Conservation (phyloP, 2,329 filamentous ascomycete species). For the Pseudogymnoascus verrucosus region DNA sequence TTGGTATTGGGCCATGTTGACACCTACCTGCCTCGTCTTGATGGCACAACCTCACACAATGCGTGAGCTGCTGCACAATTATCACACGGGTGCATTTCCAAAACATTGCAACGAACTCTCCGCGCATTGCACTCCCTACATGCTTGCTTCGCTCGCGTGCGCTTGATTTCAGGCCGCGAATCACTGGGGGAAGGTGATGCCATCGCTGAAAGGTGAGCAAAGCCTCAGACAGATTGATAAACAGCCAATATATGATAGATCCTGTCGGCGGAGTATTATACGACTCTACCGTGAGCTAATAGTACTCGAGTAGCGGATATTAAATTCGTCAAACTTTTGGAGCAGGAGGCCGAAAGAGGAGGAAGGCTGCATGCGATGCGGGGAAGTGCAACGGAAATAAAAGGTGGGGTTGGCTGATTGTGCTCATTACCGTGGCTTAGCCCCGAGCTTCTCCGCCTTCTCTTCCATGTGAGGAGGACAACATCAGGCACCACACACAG, state of each 20-base stretch:
- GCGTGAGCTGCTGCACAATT: conserved; percentile 33
- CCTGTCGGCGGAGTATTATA: background rate
- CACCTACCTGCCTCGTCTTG: conserved; percentile 35
- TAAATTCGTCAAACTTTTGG: background rate
- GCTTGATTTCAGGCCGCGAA: background rate
- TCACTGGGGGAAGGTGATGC: background rate
- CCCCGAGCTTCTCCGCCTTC: background rate
- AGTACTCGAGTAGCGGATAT: background rate
- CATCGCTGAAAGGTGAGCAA: background rate
- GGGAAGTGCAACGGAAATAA: background rate
- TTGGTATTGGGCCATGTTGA: background rate
- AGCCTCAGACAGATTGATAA: background rate
- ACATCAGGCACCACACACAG: background rate
- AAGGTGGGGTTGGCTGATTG: background rate
- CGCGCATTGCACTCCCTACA: conserved; percentile 37
- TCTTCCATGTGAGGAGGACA: background rate
- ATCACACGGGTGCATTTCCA: conserved; percentile 34
- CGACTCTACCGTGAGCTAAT: background rate
- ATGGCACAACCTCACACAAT: conserved; percentile 34
- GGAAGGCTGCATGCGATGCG: background rate
- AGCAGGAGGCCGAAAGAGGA: background rate
- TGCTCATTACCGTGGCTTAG: background rate
- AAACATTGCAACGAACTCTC: conserved; percentile 39
- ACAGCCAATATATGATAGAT: background rate
- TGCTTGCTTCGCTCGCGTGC: conserved; percentile 33